A percentile compares a stretch with the other conserved stretches of the same genome.
These are phyloP conservation scores for Furcasterigmium sp. DNA, from an alignment of 2,329 filamentous ascomycete species.

Conservation along the genomic window DNA sequence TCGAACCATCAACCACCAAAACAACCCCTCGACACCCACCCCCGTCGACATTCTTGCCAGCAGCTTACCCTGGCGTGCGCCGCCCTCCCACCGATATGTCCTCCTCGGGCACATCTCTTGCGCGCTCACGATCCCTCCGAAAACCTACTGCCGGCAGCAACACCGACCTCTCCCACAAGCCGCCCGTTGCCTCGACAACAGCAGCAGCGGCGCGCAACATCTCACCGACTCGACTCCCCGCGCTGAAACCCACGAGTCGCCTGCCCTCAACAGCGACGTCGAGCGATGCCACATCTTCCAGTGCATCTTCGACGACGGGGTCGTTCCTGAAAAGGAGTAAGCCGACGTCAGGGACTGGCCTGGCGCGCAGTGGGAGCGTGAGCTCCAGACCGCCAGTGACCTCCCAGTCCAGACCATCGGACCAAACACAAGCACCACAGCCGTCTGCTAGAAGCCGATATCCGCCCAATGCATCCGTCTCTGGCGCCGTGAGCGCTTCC, in stretches of 20 bases:
- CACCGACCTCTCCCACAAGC: constrained; percentile 8
- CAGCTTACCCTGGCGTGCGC: too few relatives aligned
- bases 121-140: constrained; percentile 43
- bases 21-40: too few relatives aligned
- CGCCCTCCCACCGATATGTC: constrained; percentile 25
- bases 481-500: constrained; percentile 3
- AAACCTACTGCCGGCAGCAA: constrained; percentile 27
- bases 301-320: constrained; percentile 2
- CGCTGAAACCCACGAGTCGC: constrained; percentile 3
- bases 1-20: too few relatives aligned
- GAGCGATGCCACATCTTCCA: constrained; percentile 9
- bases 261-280: constrained; percentile 5
- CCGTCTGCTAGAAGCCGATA: constrained; percentile 3
- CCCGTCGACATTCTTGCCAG: too few relatives aligned
- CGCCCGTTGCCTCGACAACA: neutral
- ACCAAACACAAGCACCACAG: neutral
- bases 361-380: constrained; percentile 12
- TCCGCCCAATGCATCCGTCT: constrained; percentile 5
- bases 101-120: constrained; percentile 24
- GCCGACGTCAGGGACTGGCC: neutral
- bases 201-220: constrained; percentile 1
- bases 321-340: neutral
- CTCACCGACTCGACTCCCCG: constrained; percentile 10
- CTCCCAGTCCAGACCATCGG: constrained; percentile 5
- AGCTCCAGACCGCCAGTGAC: constrained; percentile 7